These are phyloP conservation scores for Tetrastigma voinierianum DNA, from an alignment of 164 flowering plant genomes.

Conservation along the genomic window DNA sequence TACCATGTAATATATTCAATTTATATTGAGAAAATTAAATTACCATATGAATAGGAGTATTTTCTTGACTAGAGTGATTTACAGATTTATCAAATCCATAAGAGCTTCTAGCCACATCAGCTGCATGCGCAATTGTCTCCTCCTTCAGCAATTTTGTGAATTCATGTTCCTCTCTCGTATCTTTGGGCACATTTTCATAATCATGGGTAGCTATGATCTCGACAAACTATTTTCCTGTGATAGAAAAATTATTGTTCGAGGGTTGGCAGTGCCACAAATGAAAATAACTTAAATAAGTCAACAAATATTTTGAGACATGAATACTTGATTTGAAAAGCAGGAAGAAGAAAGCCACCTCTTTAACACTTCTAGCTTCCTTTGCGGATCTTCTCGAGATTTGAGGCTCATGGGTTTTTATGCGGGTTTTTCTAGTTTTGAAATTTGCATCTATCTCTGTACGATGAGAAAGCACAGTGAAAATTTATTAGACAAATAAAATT, in stretches of 20 bases:
- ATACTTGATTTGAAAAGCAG: background rate
- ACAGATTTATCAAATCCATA: conserved; percentile 15
- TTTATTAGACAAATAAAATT: background rate
- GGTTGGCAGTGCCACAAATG: conserved; percentile 17
- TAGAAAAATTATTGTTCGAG: conserved; percentile 9
- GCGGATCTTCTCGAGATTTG: conserved; percentile 77
- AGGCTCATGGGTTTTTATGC: conserved; percentile 80
- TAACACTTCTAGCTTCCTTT: conserved; percentile 66
- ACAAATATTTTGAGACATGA: background rate
- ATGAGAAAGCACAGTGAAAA: background rate
- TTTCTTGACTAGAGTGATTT: conserved; percentile 17
- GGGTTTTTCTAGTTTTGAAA: conserved; percentile 61
- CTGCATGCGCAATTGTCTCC: conserved; percentile 15
- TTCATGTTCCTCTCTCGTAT: conserved; percentile 11
- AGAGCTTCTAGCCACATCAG: conserved; percentile 9
- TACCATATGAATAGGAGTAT: conserved; percentile 10
- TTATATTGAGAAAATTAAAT: background rate
- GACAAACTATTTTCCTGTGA: conserved; percentile 12
- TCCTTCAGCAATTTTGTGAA: conserved; percentile 15
- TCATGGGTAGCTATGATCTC: conserved; percentile 14
- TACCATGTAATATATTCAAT: background rate
- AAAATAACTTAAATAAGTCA: background rate
- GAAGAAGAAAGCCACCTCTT: conserved; percentile 43
- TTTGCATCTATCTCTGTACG: conserved; percentile 66
- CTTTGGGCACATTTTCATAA: conserved; percentile 8